phyloP scores from a whole-genome alignment of 2,329 filamentous ascomycete genomes.

The Nemania abortiva region DNA sequence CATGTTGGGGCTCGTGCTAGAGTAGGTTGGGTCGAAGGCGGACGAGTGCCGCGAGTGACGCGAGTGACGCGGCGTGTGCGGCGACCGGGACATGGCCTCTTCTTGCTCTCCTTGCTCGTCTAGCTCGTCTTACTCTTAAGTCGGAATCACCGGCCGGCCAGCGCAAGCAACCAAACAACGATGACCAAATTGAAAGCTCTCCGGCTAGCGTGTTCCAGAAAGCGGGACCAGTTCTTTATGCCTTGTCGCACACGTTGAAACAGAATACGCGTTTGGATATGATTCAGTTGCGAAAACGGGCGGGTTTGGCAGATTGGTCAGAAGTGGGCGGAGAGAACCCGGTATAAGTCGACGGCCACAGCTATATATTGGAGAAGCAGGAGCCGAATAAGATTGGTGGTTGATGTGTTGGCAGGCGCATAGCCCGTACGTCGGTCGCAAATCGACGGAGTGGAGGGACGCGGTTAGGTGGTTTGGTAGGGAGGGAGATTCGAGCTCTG shows the following conservation, averaged over 20 bases:
- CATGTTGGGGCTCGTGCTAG: slow-evolving; percentile 54
- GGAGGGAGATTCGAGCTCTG: background rate
- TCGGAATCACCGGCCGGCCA: slow-evolving; percentile 1
- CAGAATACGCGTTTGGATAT: slow-evolving; percentile 15
- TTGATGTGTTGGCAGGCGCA: slow-evolving; percentile 36
- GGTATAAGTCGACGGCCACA: slow-evolving; percentile 44
- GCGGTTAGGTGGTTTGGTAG: background rate
- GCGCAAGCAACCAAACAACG: slow-evolving; percentile 18
- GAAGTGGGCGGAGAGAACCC: slow-evolving; percentile 22
- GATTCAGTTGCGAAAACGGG: slow-evolving; percentile 18
- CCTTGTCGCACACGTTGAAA: slow-evolving; percentile 20
- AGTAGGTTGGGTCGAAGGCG: slow-evolving; percentile 59
- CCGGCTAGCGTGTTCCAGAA: slow-evolving; percentile 4
- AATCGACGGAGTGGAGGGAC: slow-evolving; percentile 1
- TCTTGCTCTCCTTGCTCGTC: background rate
- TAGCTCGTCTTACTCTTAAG: background rate
- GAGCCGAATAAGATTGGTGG: slow-evolving; percentile 5
- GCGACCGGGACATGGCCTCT: slow-evolving; percentile 60
- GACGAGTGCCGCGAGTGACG: slow-evolving; percentile 72
- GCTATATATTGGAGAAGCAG: slow-evolving; percentile 39
- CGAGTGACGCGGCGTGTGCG: slow-evolving; percentile 70
- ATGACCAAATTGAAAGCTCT: background rate
- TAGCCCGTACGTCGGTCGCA: slow-evolving; percentile 18
- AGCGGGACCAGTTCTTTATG: slow-evolving; percentile 7
- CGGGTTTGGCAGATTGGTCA: slow-evolving; percentile 12